Base-by-base conservation (phyloP, 768 basidiomycete genomes). In the Psilocybe subaeruginosa region DNA sequence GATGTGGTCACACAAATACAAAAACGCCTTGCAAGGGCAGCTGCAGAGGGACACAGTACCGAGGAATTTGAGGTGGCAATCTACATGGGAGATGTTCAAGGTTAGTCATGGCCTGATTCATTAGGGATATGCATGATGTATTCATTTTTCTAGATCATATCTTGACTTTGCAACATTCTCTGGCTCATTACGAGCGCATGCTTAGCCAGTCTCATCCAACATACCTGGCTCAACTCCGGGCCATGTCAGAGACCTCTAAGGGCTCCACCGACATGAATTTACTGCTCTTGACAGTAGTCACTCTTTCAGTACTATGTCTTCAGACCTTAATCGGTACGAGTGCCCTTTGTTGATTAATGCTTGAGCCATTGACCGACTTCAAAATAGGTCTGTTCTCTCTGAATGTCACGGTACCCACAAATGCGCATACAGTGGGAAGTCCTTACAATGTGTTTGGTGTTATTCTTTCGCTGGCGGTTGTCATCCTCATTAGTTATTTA, bases 51-150 rank as follows among this genome's bases (percentile, higher is more conserved):
- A 53, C 74, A 69, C 3, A 77, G 74, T 12, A 77, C 79, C 3
- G 83, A 87, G 14, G 84, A 86, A 54, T 73, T 81, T 19, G 92
- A 93, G 64, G 85, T 97, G 23, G 88, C 85, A 9, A 91, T 95
- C 2, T 94, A 97, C 70, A 85, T 96, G 77, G 93, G 92, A 23
- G 95, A 98, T 72, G 84, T 98, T 1, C 92, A 95, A 79, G 95
- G 95, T 94, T 64, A 50, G 79, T 8, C 17, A 30, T 37, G 12
- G 1, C 11, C 3, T 33, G 23, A 39, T 41, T 11, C 11, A 39
- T 19, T 16, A 29, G 3, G n/a, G n/a, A 23, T 16, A 27, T 35
- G 43, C 31, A 60, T 66, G 41, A 66, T 59, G 59, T 39, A 63
- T 17, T 2, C 51, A 55, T 30, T 17, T 46, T 43, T n/a, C 2